These are phyloP conservation scores for Aspergillus bridgeri DNA, from an alignment of 495 filamentous ascomycete species.

Conservation along the genomic window DNA sequence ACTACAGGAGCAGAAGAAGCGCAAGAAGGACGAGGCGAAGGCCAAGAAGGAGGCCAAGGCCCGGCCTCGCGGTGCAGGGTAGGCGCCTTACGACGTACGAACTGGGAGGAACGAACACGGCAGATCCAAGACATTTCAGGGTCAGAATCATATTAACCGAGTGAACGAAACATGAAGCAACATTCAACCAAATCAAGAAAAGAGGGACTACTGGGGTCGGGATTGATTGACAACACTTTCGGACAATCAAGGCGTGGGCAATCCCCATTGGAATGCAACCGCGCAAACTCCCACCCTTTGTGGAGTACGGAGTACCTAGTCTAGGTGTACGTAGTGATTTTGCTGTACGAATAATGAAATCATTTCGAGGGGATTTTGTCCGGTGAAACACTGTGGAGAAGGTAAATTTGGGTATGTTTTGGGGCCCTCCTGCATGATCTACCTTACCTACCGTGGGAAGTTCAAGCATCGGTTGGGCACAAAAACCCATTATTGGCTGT, in stretches of 20 bases:
- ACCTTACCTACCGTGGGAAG: not conserved
- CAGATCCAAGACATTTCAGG: not conserved
- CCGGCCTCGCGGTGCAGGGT: conserved; percentile 73
- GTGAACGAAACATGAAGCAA: not conserved
- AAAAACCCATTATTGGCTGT: not conserved
- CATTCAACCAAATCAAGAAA: not conserved
- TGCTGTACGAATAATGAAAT: not conserved
- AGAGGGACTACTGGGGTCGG: not conserved
- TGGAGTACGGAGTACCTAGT: too few species aligned
- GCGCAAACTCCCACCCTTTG: not conserved
- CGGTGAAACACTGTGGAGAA: not conserved
- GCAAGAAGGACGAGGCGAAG: conserved; percentile 81
- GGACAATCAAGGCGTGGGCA: not conserved
- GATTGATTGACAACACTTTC: not conserved
- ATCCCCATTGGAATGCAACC: not conserved
- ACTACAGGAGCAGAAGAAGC: conserved; percentile 85
- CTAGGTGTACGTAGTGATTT: not conserved
- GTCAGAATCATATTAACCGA: not conserved
- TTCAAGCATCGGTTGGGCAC: not conserved
- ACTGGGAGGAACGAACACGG: not conserved
- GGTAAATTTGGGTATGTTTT: not conserved
- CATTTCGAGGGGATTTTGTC: not conserved
- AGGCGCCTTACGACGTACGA: too few species aligned
- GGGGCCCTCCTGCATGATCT: not conserved
- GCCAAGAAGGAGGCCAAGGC: conserved; percentile 85